phyloP scores from a whole-genome alignment of 352 stramenopile species.

The Phytophthora vignae region DNA sequence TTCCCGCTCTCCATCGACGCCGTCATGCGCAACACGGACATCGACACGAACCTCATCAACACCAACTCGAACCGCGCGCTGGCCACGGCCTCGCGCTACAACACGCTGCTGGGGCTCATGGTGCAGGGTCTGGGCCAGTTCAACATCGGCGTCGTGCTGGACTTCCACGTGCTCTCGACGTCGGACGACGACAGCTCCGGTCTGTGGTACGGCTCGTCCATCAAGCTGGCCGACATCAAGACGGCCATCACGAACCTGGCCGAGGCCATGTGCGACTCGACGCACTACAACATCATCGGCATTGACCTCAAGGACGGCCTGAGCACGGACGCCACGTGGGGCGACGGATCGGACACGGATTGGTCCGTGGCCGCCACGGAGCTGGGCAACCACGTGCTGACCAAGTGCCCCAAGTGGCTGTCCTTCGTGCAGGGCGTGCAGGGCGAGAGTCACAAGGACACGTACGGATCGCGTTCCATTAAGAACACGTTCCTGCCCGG shows the following conservation, averaged over 20 bases:
- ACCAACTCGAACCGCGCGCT: conserved; percentile 87
- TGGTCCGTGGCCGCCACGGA: conserved; percentile 75
- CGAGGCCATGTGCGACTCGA: conserved; percentile 74
- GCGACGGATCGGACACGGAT: conserved; percentile 78
- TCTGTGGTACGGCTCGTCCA: conserved; percentile 82
- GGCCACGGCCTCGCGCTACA: conserved; percentile 64
- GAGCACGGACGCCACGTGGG: conserved; percentile 74
- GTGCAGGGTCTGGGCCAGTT: conserved; percentile 79
- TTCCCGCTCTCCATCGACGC: conserved; percentile 79
- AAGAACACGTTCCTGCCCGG: conserved; percentile 78
- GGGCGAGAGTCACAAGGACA: conserved; percentile 73
- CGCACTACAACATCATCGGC: conserved; percentile 88
- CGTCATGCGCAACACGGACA: conserved; percentile 70
- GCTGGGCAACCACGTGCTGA: conserved; percentile 74
- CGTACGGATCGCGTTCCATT: conserved; percentile 57
- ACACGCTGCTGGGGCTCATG: conserved; percentile 65
- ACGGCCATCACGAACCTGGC: conserved; percentile 79
- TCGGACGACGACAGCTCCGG: conserved; percentile 51
- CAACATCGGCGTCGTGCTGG: conserved; percentile 80
- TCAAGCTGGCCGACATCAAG: conserved; percentile 80
- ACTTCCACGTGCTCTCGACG: conserved; percentile 79
- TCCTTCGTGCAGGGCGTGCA: conserved; percentile 80
- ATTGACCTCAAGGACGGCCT: conserved; percentile 85
- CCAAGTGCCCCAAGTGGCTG: conserved; percentile 77
- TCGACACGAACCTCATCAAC: conserved; percentile 77